phyloP scores from a whole-genome alignment of 2,329 filamentous ascomycete species.

The Hypocreales sp. region DNA sequence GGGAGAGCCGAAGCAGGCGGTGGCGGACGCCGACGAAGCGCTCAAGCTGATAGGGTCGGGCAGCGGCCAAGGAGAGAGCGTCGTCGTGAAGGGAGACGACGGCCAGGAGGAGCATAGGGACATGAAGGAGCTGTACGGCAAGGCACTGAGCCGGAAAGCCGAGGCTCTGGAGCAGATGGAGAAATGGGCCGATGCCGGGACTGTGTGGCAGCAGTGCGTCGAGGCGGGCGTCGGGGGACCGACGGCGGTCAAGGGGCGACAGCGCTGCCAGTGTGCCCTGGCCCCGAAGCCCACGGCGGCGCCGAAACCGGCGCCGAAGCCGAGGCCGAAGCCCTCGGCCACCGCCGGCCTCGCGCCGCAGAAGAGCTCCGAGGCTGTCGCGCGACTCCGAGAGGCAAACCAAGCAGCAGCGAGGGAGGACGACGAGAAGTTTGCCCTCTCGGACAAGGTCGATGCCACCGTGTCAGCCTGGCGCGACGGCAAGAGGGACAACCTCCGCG shows the following conservation, averaged over 20 bases:
- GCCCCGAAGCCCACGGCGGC: constrained; percentile 45
- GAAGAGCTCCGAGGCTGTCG: constrained; percentile 61
- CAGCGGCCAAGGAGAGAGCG: constrained; percentile 65
- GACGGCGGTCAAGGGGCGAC: constrained; percentile 69
- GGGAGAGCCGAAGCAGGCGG: constrained; percentile 76
- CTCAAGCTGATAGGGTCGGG: constrained; percentile 64
- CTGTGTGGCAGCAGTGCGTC: constrained; percentile 69
- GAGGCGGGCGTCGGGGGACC: constrained; percentile 75
- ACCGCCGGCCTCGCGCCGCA: constrained; percentile 22
- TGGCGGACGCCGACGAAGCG: constrained; percentile 70
- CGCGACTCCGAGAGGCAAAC: constrained; percentile 69
- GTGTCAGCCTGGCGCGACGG: constrained; percentile 75
- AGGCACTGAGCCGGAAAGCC: constrained; percentile 85
- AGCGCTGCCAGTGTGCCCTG: constrained; percentile 79
- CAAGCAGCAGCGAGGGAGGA: constrained; percentile 73
- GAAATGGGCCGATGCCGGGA: constrained; percentile 72
- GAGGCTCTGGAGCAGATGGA: constrained; percentile 94
- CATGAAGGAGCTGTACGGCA: constrained; percentile 88
- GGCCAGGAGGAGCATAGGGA: constrained; percentile 53
- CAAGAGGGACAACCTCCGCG: constrained; percentile 83
- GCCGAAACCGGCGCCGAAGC: constrained; percentile 28
- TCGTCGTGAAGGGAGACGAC: constrained; percentile 47
- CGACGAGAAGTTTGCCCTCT: constrained; percentile 81
- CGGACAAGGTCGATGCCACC: constrained; percentile 70
- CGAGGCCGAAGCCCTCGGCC: constrained; percentile 27